Base-by-base conservation (phyloP, 2,329 filamentous ascomycete genomes). In the Xylariaceae sp. region DNA sequence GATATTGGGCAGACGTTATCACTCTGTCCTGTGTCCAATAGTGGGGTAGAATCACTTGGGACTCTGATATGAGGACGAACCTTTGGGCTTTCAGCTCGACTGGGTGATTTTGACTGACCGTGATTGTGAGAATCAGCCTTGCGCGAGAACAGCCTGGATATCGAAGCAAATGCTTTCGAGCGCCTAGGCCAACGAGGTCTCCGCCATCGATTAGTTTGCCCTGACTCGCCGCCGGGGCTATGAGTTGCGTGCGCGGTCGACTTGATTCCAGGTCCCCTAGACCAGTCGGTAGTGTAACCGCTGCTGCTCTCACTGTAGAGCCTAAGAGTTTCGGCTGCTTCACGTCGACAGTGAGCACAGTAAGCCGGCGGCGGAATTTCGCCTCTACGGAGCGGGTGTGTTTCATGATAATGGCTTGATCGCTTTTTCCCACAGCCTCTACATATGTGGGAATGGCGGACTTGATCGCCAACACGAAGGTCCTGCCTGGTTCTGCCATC, bases 351-450 rank as follows among this genome's bases (percentile, higher is more conserved):
- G 10, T 15, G 48, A 12, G 45, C 19, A 39, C 62, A 65, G 48
- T 63, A 65, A 22, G 51, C 53, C 32, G 47, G 45, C 12, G 53
- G 42, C 2, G 62, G 62, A 19, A 58, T 52, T 46, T 65, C 55
- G 6, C 62, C 62, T 45, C 49, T 62, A 31, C 56, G 54, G 33
- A 64, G 42, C 15, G 59, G 59, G 43, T 64, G 52, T 39, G 40
- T 48, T 31, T 39, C 55, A n/a, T 61, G 60, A 18, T 62, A 63
- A 38, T 38, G 44, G 36, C 39, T 46, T 14, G 62, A 62, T 12
- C 61, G 51, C 45, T 53, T 57, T 41, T 57, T 57, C 22, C 62
- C 62, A 46, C 62, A 65, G 14, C 52, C 58, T 14, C 53, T 51
- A 19, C 62, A 65, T 15, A 57, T 43, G 53, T 63, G 59, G 31